phyloP scores from a whole-genome alignment of 306 rosid genomes.

The Fragaria ananassa region DNA sequence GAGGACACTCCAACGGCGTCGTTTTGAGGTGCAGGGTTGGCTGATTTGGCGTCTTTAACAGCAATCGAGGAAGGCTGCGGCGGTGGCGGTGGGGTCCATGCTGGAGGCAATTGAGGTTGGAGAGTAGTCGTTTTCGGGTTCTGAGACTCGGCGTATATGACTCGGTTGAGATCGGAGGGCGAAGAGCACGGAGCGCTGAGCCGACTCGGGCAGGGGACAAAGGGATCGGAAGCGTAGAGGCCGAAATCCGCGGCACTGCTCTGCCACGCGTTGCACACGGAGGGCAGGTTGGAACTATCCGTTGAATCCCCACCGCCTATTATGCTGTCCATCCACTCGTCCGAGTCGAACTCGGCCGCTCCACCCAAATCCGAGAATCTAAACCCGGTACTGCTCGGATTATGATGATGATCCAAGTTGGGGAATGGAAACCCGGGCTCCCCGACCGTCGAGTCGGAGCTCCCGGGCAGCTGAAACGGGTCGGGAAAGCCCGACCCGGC shows the following conservation, averaged over 20 bases:
- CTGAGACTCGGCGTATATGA: constrained; percentile 41
- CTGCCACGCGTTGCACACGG: constrained; percentile 64
- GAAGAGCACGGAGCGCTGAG: constrained; percentile 46
- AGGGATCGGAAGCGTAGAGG: constrained; percentile 52
- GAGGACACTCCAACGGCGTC: constrained; percentile 34
- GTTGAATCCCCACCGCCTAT: constrained; percentile 77
- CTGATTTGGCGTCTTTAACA: constrained; percentile 33
- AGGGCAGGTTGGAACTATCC: constrained; percentile 64
- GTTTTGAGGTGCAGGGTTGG: constrained; percentile 12
- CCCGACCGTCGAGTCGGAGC: constrained; percentile 31
- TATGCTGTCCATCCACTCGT: constrained; percentile 93
- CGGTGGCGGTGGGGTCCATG: constrained; percentile 38
- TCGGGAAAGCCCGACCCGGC: constrained; percentile 51
- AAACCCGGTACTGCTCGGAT: constrained; percentile 44
- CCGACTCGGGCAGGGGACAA: constrained; percentile 52
- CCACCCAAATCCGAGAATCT: constrained; percentile 61
- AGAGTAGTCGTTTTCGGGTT: constrained; percentile 24
- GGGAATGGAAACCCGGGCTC: constrained; percentile 66
- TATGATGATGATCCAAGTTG: constrained; percentile 42
- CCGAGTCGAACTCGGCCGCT: constrained; percentile 74
- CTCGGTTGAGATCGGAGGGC: constrained; percentile 66
- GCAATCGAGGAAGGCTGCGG: constrained; percentile 26
- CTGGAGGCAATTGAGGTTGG: constrained; percentile 33
- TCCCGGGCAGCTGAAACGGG: constrained; percentile 69
- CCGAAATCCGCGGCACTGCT: constrained; percentile 49